phyloP scores from a whole-genome alignment of 2,329 filamentous ascomycete species.

The Fusarium sulawesiense region DNA sequence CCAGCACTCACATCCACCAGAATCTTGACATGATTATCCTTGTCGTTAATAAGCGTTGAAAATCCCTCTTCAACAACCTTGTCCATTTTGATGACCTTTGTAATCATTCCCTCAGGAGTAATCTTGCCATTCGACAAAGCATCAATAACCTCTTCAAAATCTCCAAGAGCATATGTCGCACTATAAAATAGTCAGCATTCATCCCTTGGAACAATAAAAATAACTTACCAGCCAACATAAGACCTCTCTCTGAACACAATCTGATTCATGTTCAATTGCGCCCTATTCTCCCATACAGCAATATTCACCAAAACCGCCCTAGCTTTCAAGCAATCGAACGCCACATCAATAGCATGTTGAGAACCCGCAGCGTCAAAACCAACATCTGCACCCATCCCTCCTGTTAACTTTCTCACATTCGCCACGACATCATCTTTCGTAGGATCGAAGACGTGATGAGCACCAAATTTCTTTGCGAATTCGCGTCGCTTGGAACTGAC shows the following conservation, averaged over 20 bases:
- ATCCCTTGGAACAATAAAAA: not conserved
- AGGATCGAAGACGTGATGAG: conserved; percentile 17
- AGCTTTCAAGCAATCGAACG: conserved; percentile 17
- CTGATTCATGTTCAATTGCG: conserved; percentile 25
- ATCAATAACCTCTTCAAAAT: conserved; percentile 25
- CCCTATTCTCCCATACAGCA: conserved; percentile 24
- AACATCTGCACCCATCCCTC: conserved; percentile 8
- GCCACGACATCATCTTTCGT: conserved; percentile 26
- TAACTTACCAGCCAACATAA: conserved; percentile 18
- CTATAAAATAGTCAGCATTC: not conserved
- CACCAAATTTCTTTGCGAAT: conserved; percentile 22
- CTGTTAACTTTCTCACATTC: not conserved
- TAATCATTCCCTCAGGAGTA: conserved; percentile 14
- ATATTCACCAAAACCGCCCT: conserved; percentile 13
- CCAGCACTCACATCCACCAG: conserved; percentile 17
- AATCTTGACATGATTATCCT: conserved; percentile 27
- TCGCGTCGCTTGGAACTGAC: conserved; percentile 20
- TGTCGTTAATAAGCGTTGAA: conserved; percentile 10
- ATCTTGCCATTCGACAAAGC: conserved; percentile 14
- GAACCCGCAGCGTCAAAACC: conserved; percentile 21
- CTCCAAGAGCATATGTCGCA: conserved; percentile 9
- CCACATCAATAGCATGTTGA: conserved; percentile 9
- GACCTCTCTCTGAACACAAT: conserved; percentile 24
- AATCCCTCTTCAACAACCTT: conserved; percentile 24
- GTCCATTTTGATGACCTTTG: conserved; percentile 27